Evolutionary conservation across 106 monocot genomes (phyloP), one percentile per base, ranked within the genome.

Genomic region (Dendrobium catenatum): DNA sequence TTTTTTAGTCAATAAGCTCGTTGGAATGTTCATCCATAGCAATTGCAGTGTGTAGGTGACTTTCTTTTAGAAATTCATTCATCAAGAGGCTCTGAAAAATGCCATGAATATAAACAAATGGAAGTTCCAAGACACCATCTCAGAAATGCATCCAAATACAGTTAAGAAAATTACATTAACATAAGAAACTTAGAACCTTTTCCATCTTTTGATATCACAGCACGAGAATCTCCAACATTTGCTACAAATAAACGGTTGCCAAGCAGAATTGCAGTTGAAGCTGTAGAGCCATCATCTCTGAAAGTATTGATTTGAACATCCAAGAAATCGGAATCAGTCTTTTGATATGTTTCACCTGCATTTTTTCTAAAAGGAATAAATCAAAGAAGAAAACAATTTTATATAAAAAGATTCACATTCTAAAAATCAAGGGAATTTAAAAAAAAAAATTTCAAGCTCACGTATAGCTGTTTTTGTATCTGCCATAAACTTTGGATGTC

Each of bases 201-300:
- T 11, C 91, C 93, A 68, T 85, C 87, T 81, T 93, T 91, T n/a
- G 91, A 93, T 79, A 96, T 86, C 42, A 76, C 46, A 46, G 46
- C 46, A 46, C 46, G 46, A 46, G 46, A 46, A 46, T 46, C 46
- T 7, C 96, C 96, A 79, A 94, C 96, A 92, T 96, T 96, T 77
- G 96, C 94, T 42, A 96, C 96, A 83, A 88, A 96, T 18, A 96
- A 83, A 76, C 86, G 87, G 55, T 85, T 87, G 27, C 93, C 94
- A 83, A 96, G 87, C 56, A 96, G 81, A 81, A 96, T 88, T 47
- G 94, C 93, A 26, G 96, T 90, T 68, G 88, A 87, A 79, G 96
- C 96, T 56, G 96, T 96, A 42, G 96, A 96, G 17, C 96, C 96
- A 84, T 96, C 96, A 89, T 96, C 92, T 82, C 94, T 86, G 20